Evolutionary conservation across 2,329 filamentous ascomycete species (phyloP), one percentile per base, ranked within the genome.

Genomic region (Basipetospora chlamydospora): DNA sequence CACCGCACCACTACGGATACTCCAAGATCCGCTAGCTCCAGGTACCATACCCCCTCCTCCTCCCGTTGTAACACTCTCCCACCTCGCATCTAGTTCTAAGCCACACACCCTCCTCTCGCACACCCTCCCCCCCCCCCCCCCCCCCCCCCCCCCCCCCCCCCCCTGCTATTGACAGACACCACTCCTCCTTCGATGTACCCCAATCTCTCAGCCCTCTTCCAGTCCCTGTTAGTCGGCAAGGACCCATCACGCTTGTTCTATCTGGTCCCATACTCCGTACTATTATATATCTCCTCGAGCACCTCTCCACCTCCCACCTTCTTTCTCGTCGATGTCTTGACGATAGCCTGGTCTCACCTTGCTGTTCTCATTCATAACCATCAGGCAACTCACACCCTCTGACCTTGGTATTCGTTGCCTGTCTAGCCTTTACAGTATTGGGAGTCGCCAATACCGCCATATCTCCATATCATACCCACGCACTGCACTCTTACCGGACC

Each of bases 1-100:
- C 30, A 33, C 30, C 30, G 30, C 28, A 31, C 30, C n/a, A 21
- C 30, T 33, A n/a, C n/a, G n/a, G n/a, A n/a, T n/a, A n/a, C n/a
- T n/a, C n/a, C 28, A 28, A 21, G 26, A 37, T 13, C 35, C 35
- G 26, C 35, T 37, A 37, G 35, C 35, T 36, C 34, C 35, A 37
- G 35, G 35, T 37, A 37, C 35, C 26, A 31, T 30, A 21, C 28
- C 35, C 18, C 34, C 16, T 28, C 15, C n/a, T 15, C 13, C 32
- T 31, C 21, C 22, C 18, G 6, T 11, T n/a, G 18, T 22, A n/a
- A n/a, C 18, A n/a, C 12, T 33, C 18, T 7, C 16, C 18, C 11
- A 15, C n/a, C 15, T 31, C 29, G n/a, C 16, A n/a, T n/a, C n/a
- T n/a, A n/a, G n/a, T n/a, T n/a, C n/a, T n/a, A n/a, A n/a, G n/a